Conservation (phyloP, 140 eudicot genomes). For the Bidens hawaiensis region DNA sequence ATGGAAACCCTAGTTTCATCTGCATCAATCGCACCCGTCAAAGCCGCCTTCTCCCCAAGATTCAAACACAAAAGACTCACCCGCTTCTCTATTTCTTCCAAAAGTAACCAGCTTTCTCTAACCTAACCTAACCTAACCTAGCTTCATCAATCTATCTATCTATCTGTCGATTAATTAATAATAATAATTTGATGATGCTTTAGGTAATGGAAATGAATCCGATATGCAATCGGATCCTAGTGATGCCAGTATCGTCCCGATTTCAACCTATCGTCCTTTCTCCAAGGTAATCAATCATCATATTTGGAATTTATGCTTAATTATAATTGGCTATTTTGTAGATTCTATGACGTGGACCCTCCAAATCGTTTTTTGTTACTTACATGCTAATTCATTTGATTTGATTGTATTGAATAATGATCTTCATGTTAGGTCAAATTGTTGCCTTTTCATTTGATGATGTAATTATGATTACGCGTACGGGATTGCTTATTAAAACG, state of each 20-base stretch:
- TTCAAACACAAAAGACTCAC: constrained; percentile 36
- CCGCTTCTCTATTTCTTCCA: constrained; percentile 54
- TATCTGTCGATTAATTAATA: no score
- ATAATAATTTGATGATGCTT: no score
- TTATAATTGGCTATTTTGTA: not conserved
- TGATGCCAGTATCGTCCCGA: constrained; percentile 59
- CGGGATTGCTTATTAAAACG: not conserved
- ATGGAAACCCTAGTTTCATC: constrained; percentile 67
- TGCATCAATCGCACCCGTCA: constrained; percentile 43
- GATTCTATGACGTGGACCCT: not conserved
- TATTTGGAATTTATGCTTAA: not conserved
- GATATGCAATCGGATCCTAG: constrained; percentile 48
- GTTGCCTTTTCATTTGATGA: not conserved
- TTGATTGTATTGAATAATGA: not conserved
- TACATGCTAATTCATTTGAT: not conserved
- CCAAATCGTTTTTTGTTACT: not conserved
- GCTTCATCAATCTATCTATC: no score
- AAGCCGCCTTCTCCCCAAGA: constrained; percentile 44
- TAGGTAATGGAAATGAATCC: constrained; percentile 48
- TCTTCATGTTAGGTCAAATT: not conserved
- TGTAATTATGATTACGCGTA: not conserved
- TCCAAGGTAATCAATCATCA: constrained; percentile 46
- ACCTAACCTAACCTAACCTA: no score
- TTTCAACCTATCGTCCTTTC: constrained; percentile 41
- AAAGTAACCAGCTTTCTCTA: constrained; percentile 35